Conservation (phyloP, 2,329 filamentous ascomycete genomes). For the Paraphaeosphaeria minitans region DNA sequence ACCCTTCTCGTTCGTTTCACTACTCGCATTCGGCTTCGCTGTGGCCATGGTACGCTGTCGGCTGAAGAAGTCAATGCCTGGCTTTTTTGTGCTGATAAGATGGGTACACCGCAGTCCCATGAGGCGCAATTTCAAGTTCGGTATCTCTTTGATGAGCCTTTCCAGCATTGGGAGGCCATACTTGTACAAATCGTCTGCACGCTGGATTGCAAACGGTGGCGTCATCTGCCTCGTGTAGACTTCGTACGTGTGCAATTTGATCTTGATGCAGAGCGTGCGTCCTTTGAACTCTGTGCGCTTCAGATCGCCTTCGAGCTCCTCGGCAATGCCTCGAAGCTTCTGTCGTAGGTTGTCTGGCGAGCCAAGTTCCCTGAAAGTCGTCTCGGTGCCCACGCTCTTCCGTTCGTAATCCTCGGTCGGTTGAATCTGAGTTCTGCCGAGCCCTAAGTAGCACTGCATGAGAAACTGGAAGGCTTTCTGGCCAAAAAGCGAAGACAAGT, state of each 20-base stretch:
- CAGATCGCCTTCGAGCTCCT: constrained; percentile 87
- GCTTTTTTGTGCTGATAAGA: constrained; percentile 82
- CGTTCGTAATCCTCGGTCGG: constrained; percentile 88
- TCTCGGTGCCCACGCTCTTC: constrained; percentile 93
- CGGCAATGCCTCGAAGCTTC: constrained; percentile 79
- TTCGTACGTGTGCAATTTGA: constrained; percentile 94
- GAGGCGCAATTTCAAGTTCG: constrained; percentile 76
- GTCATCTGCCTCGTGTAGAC: constrained; percentile 83
- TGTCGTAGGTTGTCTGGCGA: constrained; percentile 70
- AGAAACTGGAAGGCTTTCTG: constrained; percentile 91
- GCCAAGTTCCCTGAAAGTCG: constrained; percentile 82
- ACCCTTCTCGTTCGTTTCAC: constrained; percentile 48
- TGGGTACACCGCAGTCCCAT: constrained; percentile 91
- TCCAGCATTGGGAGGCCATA: constrained; percentile 80
- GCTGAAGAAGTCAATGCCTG: constrained; percentile 82
- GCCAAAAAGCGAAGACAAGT: constrained; percentile 79
- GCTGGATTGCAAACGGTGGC: constrained; percentile 71
- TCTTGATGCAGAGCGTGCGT: constrained; percentile 86
- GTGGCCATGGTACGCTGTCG: constrained; percentile 29
- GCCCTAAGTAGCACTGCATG: constrained; percentile 79
- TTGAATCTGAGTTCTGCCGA: constrained; percentile 83
- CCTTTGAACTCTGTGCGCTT: constrained; percentile 81
- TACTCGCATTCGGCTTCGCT: constrained; percentile 14
- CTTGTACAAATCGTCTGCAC: constrained; percentile 82
- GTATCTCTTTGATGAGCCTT: constrained; percentile 83